phyloP scores from a whole-genome alignment of 768 basidiomycete species.

The Trametes sanguinea region DNA sequence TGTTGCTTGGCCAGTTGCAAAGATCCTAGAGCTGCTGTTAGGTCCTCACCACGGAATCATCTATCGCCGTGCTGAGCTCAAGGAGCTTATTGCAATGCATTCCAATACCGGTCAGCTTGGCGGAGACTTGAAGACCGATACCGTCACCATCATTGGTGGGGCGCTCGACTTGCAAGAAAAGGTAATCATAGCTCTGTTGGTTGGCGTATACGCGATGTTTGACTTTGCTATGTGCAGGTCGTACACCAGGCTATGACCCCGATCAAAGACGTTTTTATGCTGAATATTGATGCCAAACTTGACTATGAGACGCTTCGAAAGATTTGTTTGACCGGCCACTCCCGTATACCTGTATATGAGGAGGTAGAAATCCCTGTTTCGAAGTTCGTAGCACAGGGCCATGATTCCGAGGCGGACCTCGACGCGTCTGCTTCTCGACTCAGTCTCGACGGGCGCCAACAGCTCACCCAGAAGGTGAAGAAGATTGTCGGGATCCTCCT shows the following conservation, averaged over 20 bases:
- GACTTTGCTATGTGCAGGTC: neutral
- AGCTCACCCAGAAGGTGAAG: slow-evolving; percentile 56
- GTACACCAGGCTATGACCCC: slow-evolving; percentile 71
- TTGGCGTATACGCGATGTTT: too few species aligned
- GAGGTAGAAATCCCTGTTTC: slow-evolving; percentile 67
- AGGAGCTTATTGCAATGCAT: slow-evolving; percentile 91
- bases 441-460: slow-evolving; percentile 23
- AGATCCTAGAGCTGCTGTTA: slow-evolving; percentile 73
- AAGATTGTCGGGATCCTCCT: slow-evolving; percentile 86
- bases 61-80: slow-evolving; percentile 79
- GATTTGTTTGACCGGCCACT: slow-evolving; percentile 81
- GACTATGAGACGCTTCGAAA: slow-evolving; percentile 79
- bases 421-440: slow-evolving; percentile 22
- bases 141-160: slow-evolving; percentile 87
- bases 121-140: slow-evolving; percentile 85
- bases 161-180: slow-evolving; percentile 90
- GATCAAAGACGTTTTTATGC: slow-evolving; percentile 81
- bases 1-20: slow-evolving; percentile 85
- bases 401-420: slow-evolving; percentile 13
- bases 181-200: slow-evolving; percentile 29
- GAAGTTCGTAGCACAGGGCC: slow-evolving; percentile 18
- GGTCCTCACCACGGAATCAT: slow-evolving; percentile 91
- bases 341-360: slow-evolving; percentile 82
- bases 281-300: slow-evolving; percentile 80
- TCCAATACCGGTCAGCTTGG: slow-evolving; percentile 70